Conservation (phyloP, 768 basidiomycete species). For the Udeniomyces megalosporus region DNA sequence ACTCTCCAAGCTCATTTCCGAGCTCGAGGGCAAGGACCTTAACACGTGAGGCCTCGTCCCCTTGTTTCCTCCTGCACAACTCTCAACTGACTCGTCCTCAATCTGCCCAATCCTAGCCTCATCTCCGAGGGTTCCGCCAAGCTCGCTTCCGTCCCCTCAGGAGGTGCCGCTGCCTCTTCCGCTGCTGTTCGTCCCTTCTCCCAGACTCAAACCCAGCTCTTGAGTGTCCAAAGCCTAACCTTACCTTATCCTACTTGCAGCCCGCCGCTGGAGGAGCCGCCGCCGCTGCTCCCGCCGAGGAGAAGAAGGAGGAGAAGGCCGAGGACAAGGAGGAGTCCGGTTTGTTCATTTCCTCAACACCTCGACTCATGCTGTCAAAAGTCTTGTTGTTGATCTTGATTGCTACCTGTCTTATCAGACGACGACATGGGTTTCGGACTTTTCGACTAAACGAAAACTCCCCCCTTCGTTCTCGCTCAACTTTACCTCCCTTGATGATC, state of each 20-base stretch:
- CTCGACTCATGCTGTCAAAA: not conserved
- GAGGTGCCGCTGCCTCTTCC: slow-evolving; percentile 43
- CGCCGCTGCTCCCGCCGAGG: slow-evolving; percentile 43
- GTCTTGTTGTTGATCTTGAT: too few species aligned
- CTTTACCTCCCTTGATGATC: not conserved
- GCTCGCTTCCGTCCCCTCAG: slow-evolving; percentile 93
- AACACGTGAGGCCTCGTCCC: slow-evolving; percentile 39
- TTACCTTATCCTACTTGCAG: not conserved
- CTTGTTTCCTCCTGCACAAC: not conserved
- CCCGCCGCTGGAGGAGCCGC: slow-evolving; percentile 39
- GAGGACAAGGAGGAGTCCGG: slow-evolving; percentile 60
- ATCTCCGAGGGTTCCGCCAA: slow-evolving; percentile 85
- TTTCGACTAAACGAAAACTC: not conserved
- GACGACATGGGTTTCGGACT: slow-evolving; percentile 25
- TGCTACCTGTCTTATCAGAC: slow-evolving; percentile 11
- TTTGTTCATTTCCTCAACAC: not conserved
- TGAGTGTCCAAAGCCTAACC: not conserved
- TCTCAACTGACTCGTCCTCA: not conserved
- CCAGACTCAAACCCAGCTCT: slow-evolving; percentile 28
- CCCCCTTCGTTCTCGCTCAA: not conserved
- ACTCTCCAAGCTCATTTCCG: slow-evolving; percentile 64
- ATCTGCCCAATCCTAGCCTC: slow-evolving; percentile 36
- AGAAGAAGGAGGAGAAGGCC: slow-evolving; percentile 55
- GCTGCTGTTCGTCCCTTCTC: slow-evolving; percentile 32
- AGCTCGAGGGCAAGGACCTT: slow-evolving; percentile 80